Base-by-base conservation (phyloP, 225 moss, liverwort and hornwort species). In the Marchantia polymorpha region DNA sequence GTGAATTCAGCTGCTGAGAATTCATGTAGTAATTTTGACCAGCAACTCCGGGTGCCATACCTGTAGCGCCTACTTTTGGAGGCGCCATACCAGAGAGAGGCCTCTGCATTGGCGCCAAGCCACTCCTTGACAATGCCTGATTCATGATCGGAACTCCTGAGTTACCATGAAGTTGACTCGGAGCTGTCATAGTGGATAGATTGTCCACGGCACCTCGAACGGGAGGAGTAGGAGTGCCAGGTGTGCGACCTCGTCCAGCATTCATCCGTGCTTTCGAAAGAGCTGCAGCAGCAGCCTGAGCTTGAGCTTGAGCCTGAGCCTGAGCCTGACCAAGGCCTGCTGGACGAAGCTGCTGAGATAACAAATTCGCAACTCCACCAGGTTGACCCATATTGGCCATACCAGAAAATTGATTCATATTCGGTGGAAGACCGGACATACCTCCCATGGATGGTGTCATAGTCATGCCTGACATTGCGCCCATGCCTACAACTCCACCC, bases 351-450 rank as follows among this genome's bases (percentile, higher is more conserved):
- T 92, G 86, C 54, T 84, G 84, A 68, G 73, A 69, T 81, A 91
- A 80, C 79, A 91, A 77, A 83, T 80, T 95, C 47, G 64, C 80
- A 52, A 89, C 86, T 50, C 82, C 87, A 59, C 88, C 90, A 65
- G 85, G 87, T 84, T 92, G 99, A 60, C 95, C 91, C 89, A 95
- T 87, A 79, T 83, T 87, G 70, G 83, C 80, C 91, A 94, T 90
- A 17, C 72, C 89, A 79, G 91, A 82, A 47, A 96, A 84, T 66
- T 90, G 96, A 77, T 92, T 88, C 92, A 99, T 93, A 58, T 83
- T 92, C 3, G 39, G 39, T n/a, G 89, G 85, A 66, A 95, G 91
- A 76, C 90, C 86, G 53, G 97, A 88, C 93, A 94, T 94, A 76
- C 93, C 94, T 77, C 93, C 93, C 59, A 97, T 91, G 51, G 96